Conservation (phyloP, 2,329 filamentous ascomycete species). For the Huntiella decipiens region DNA sequence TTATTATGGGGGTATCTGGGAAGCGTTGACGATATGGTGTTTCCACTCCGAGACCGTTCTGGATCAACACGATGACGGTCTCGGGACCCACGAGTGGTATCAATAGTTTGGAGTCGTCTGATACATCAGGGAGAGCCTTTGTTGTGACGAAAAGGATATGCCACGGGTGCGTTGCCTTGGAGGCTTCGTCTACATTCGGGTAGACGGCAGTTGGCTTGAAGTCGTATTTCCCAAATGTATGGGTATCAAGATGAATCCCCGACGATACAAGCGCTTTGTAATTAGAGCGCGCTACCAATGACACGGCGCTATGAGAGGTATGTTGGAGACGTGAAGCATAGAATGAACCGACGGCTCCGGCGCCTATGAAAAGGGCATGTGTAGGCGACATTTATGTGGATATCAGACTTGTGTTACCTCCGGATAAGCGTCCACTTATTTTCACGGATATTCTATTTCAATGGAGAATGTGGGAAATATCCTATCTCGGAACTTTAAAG, state of each 20-base stretch:
- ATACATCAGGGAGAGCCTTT: conserved; percentile 46
- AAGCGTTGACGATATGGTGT: conserved; percentile 45
- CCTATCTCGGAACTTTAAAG: too few relatives aligned
- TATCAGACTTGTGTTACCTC: not conserved
- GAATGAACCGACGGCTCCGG: conserved; percentile 54
- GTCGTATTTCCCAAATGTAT: conserved; percentile 46
- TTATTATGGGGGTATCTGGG: conserved; percentile 39
- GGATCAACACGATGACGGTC: conserved; percentile 46
- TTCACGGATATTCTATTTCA: too few relatives aligned
- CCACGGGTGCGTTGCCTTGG: conserved; percentile 17
- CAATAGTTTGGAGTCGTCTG: conserved; percentile 41
- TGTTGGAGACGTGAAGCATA: conserved; percentile 50
- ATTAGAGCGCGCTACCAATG: conserved; percentile 56
- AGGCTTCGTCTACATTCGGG: conserved; percentile 38
- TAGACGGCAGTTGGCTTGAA: conserved; percentile 46
- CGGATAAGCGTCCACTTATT: too few relatives aligned
- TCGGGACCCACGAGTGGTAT: conserved; percentile 35
- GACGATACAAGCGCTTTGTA: conserved; percentile 40
- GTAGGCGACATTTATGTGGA: conserved; percentile 14
- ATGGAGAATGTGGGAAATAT: too few relatives aligned
- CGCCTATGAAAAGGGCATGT: conserved; percentile 48
- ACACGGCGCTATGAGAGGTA: conserved; percentile 36
- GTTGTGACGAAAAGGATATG: conserved; percentile 53
- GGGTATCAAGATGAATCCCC: conserved; percentile 47
- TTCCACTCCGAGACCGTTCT: conserved; percentile 55